Conservation (phyloP, 2,329 filamentous ascomycete genomes). For the Aspergillus calidoustus region DNA sequence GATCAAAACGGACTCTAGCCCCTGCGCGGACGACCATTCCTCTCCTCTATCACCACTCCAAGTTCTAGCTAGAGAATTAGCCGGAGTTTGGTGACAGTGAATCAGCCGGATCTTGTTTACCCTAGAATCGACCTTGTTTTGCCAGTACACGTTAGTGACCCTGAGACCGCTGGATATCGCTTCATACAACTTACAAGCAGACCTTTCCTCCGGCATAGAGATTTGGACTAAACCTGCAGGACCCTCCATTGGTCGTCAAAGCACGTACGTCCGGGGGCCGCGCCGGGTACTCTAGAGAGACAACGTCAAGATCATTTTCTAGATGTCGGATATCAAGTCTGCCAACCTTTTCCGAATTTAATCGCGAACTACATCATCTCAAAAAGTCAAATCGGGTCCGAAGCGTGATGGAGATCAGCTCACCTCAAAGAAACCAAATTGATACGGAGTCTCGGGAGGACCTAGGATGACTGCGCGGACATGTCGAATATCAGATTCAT, state of each 20-base stretch:
- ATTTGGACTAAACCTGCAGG: conserved; percentile 93
- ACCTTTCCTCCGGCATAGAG: conserved; percentile 92
- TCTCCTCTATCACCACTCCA: conserved; percentile 91
- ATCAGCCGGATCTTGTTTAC: conserved; percentile 52
- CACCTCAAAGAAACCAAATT: conserved; percentile 97
- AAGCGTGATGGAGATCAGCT: conserved; percentile 28
- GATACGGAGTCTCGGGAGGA: conserved; percentile 91
- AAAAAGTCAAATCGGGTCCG: conserved; percentile 1
- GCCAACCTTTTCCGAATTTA: conserved; percentile 73
- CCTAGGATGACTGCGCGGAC: conserved; percentile 88
- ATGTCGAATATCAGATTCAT: conserved; percentile 85
- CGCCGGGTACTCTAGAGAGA: conserved; percentile 75
- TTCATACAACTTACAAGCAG: conserved; percentile 70
- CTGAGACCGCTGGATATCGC: background rate
- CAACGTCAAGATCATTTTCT: background rate
- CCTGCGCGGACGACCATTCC: conserved; percentile 95
- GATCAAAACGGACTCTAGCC: conserved; percentile 88
- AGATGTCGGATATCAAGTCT: background rate
- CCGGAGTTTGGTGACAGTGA: background rate
- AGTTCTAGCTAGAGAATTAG: conserved; percentile 62
- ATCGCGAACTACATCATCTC: conserved; percentile 67
- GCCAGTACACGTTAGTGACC: conserved; percentile 23
- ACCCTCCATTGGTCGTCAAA: conserved; percentile 84
- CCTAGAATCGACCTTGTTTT: conserved; percentile 77
- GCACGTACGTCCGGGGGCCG: conserved; percentile 65